Percentiles rank a stretch among this genome's conserved stretches.
phyloP scores from a whole-genome alignment of 768 basidiomycete genomes.

The Dioszegia aurantiaca region DNA sequence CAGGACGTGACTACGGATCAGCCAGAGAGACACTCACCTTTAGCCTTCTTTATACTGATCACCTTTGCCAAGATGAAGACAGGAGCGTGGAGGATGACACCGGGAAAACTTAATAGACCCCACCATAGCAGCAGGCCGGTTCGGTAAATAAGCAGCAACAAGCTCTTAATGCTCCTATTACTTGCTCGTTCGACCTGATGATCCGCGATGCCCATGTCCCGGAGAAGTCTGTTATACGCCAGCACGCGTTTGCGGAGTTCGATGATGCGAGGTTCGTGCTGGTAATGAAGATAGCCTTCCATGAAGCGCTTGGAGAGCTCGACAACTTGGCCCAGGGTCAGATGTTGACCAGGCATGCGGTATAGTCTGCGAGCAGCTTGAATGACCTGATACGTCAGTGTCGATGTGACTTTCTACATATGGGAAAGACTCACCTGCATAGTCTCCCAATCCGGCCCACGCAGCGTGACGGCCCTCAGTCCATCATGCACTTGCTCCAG shows the following conservation, averaged over 20 bases:
- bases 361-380: slow-evolving; percentile 92
- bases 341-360: slow-evolving; percentile 87
- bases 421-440: slow-evolving; percentile 70
- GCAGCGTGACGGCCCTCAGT: slow-evolving; percentile 90
- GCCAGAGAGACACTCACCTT: slow-evolving; percentile 59
- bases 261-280: slow-evolving; percentile 84
- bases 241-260: slow-evolving; percentile 74
- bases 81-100: slow-evolving; percentile 84
- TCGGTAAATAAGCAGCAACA: slow-evolving; percentile 79
- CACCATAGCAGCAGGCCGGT: slow-evolving; percentile 72
- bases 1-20: neutral
- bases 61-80: slow-evolving; percentile 87
- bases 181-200: slow-evolving; percentile 91
- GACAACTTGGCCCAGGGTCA: slow-evolving; percentile 92
- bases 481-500: slow-evolving; percentile 88
- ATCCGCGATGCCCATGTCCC: slow-evolving; percentile 87
- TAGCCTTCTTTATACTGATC: slow-evolving; percentile 82
- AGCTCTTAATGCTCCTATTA: slow-evolving; percentile 73
- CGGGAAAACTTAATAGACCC: slow-evolving; percentile 81
- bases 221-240: slow-evolving; percentile 81
- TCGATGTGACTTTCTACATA: neutral
- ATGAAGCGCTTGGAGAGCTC: slow-evolving; percentile 89
- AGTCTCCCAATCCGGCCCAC: slow-evolving; percentile 96
- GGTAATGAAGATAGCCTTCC: slow-evolving; percentile 87
- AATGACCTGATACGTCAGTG: slow-evolving; percentile 64